Percentiles rank a stretch among this genome's conserved stretches.
phyloP scores from a whole-genome alignment of 257 asterid genomes.

The Jasminum sambac region DNA sequence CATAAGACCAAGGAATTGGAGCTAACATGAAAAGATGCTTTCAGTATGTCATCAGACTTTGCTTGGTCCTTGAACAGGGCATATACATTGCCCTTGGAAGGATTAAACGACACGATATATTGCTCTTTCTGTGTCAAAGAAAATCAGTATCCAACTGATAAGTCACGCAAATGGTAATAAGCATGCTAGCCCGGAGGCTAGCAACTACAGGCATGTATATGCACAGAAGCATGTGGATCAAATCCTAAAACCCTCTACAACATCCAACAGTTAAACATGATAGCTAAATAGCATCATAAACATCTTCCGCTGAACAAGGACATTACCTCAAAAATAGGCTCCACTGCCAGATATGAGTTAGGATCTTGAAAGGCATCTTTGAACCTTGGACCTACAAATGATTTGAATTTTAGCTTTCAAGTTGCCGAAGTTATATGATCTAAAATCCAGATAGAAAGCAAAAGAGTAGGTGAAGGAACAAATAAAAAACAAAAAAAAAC shows the following conservation, averaged over 20 bases:
- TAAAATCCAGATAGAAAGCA: slow-evolving; percentile 10
- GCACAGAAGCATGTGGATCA: slow-evolving; percentile 14
- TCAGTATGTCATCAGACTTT: slow-evolving; percentile 89
- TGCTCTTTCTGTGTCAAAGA: slow-evolving; percentile 68
- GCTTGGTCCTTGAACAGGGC: slow-evolving; percentile 97
- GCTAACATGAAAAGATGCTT: slow-evolving; percentile 96
- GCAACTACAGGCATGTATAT: slow-evolving; percentile 11
- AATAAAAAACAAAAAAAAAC: slow-evolving; percentile 12
- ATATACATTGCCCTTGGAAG: slow-evolving; percentile 74
- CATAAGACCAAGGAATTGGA: slow-evolving; percentile 24
- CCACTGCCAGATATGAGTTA: slow-evolving; percentile 68
- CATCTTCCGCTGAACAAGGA: slow-evolving; percentile 16
- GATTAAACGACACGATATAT: slow-evolving; percentile 80
- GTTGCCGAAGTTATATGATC: slow-evolving; percentile 15
- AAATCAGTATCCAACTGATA: slow-evolving; percentile 10
- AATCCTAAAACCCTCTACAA: background rate
- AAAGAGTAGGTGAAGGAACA: background rate
- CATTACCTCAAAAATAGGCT: slow-evolving; percentile 91
- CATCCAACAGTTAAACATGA: background rate
- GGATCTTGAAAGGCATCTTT: slow-evolving; percentile 98
- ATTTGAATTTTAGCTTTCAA: slow-evolving; percentile 18
- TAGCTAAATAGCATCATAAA: slow-evolving; percentile 2
- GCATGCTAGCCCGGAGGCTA: slow-evolving; percentile 18
- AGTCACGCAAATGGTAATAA: slow-evolving; percentile 13
- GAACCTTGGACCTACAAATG: slow-evolving; percentile 80